A percentile compares a stretch with the other conserved stretches of the same genome.
These are phyloP conservation scores for Boletellus sp. DNA, from an alignment of 768 basidiomycete species.

Conservation along the genomic window DNA sequence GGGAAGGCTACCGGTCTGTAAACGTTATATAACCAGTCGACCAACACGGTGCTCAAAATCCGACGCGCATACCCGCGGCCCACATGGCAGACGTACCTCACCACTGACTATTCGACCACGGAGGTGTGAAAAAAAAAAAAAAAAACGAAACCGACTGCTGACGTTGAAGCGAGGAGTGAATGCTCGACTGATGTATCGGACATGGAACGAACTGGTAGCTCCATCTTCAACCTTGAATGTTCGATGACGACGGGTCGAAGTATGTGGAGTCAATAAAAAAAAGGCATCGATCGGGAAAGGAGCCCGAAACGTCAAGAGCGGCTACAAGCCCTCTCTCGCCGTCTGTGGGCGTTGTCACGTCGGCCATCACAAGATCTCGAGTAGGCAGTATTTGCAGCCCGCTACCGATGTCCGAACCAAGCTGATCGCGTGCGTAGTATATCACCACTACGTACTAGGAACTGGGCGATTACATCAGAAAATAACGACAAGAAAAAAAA, in stretches of 20 bases:
- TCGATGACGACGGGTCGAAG: constrained; percentile 43
- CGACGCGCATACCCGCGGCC: too few relatives aligned
- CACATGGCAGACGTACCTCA: too few relatives aligned
- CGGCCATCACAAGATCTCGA: constrained; percentile 61
- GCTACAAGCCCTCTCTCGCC: constrained; percentile 54
- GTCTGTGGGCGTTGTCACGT: constrained; percentile 55
- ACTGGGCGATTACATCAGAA: constrained; percentile 10
- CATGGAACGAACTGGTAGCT: constrained; percentile 46
- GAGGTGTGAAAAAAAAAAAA: too few relatives aligned
- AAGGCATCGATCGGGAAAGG: constrained; percentile 63
- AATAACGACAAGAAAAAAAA: too few relatives aligned
- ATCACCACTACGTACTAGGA: constrained; percentile 41
- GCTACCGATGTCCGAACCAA: constrained; percentile 21
- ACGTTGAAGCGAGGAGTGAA: constrained; percentile 21
- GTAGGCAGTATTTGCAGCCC: constrained; percentile 64
- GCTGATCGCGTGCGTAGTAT: constrained; percentile 47
- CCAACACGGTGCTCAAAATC: too few relatives aligned
- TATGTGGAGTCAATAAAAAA: constrained; percentile 63
- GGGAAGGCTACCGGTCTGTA: too few relatives aligned
- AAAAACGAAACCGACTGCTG: too few relatives aligned
- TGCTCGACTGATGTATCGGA: not conserved
- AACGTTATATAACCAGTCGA: too few relatives aligned
- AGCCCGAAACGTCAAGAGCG: constrained; percentile 40
- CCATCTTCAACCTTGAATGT: constrained; percentile 62
- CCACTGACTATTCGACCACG: too few relatives aligned